Evolutionary conservation across 1,284 basidiomycete genomes (phyloP), one percentile per base, ranked within the genome.

Genomic region (Pisolithus thermaeus): DNA sequence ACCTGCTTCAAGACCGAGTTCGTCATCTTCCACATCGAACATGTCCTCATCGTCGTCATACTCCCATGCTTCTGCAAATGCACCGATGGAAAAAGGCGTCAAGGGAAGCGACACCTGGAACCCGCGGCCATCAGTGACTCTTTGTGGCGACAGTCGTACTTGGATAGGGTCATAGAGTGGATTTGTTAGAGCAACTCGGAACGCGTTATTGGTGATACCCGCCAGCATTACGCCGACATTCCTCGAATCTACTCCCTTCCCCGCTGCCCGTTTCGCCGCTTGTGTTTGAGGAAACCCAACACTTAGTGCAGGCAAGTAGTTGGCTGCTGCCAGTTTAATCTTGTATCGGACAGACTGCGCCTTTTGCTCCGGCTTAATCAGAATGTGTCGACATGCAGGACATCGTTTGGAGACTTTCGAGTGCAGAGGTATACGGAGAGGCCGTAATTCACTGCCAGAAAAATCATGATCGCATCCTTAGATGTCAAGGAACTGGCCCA

Each of bases 301-400:
- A n/a, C 83, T 81, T 39, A 97, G 87, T 2, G 87, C 81, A 0
- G 96, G 97, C 16, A 99, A 76, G 69, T 97, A 98, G 68, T 91
- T 95, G 25, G 87, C 81, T 0, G 96, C 97, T 44, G 96, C 90
- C 44, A 97, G 84, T 68, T 97, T 97, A 72, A 99, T 98, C 72
- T 98, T 98, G 80, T 89, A 97, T 6, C 91, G 82, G 32, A 91
- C 87, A 6, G 90, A 92, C 60, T 92, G 89, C 0, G 94, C 87
- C 68, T 98, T 99, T 62, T 94, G 90, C 67, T 99, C 97, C 1
- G 97, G 97, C 64, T 97, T 97, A 71, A 98, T 96, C 54, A 99
- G 81, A 59, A 98, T 96, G 70, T 98, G 96, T 14, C 90, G 85
- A 67, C 97, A 99, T 2, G 79, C 80, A 5, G 92, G 87, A 72